Conservation (phyloP, 331 rosid species). For the Acacia pycnantha region DNA sequence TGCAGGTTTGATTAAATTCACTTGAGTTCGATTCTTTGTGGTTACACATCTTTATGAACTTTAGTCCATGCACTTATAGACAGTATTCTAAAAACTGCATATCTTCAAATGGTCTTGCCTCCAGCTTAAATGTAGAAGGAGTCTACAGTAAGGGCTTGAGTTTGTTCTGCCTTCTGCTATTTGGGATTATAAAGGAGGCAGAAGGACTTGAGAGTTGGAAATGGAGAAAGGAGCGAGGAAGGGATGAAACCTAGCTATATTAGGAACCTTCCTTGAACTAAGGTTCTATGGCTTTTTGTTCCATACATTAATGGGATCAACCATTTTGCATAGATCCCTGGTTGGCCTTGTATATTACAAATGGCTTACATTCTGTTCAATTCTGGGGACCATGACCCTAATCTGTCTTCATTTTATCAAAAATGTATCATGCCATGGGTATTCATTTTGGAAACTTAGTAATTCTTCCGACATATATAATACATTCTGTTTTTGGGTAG, state of each 20-base stretch:
- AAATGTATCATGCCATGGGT: background rate
- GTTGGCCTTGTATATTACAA: background rate
- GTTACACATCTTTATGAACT: background rate
- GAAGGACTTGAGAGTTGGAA: background rate
- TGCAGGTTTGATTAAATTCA: background rate
- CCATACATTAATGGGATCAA: background rate
- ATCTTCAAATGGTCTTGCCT: background rate
- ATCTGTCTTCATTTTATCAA: background rate
- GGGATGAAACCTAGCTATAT: background rate
- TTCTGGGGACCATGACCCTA: background rate
- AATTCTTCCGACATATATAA: background rate
- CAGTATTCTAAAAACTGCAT: background rate
- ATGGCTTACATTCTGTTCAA: background rate
- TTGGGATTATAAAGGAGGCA: background rate
- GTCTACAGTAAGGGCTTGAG: background rate
- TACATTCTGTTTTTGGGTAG: background rate
- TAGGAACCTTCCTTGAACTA: background rate
- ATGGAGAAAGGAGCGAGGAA: background rate
- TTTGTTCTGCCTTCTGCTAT: background rate
- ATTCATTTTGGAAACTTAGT: background rate
- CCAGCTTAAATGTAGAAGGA: background rate
- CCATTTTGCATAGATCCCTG: background rate
- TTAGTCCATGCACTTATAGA: background rate
- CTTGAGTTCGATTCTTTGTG: background rate
- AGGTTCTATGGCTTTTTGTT: background rate